A percentile compares a stretch with the other conserved stretches of the same genome.
Conservation (phyloP, 2,329 filamentous ascomycete genomes). For the Hypoxylon sp. region DNA sequence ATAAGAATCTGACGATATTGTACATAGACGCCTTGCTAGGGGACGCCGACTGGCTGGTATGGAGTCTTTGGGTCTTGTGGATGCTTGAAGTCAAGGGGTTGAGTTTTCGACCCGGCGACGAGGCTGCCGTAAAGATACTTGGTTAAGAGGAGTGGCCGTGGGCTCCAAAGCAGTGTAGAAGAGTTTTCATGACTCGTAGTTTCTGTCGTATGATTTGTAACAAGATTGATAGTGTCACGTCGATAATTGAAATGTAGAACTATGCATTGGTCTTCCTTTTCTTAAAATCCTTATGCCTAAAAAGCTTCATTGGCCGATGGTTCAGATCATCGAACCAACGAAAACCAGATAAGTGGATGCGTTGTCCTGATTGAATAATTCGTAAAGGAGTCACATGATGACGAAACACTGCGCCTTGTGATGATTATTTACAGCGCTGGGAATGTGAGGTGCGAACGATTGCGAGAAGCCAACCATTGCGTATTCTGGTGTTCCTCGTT, state of each 20-base stretch:
- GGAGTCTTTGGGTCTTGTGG: constrained; percentile 24
- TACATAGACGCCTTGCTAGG: constrained; percentile 17
- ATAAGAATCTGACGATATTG: constrained; percentile 40
- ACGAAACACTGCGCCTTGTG: constrained; percentile 41
- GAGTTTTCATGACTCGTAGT: constrained; percentile 9
- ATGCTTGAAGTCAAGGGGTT: constrained; percentile 18
- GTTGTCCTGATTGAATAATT: constrained; percentile 25
- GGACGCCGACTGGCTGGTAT: constrained; percentile 29
- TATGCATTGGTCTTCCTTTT: constrained; percentile 12
- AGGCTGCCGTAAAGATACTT: constrained; percentile 14
- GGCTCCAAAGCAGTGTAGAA: background rate
- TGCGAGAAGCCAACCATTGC: constrained; percentile 15
- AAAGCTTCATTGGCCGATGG: constrained; percentile 19
- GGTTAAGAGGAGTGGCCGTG: background rate
- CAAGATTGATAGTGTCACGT: background rate
- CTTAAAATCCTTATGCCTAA: background rate
- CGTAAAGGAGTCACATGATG: constrained; percentile 46
- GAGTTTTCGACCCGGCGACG: constrained; percentile 14
- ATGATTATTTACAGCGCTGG: constrained; percentile 23
- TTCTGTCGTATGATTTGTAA: constrained; percentile 17
- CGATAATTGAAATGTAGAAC: background rate
- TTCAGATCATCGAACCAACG: constrained; percentile 25
- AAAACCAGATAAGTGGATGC: constrained; percentile 11
- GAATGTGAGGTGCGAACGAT: constrained; percentile 24
- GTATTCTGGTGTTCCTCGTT: constrained; percentile 16